Conservation (phyloP, 2,329 filamentous ascomycete species). For the Colletotrichum kahawae region DNA sequence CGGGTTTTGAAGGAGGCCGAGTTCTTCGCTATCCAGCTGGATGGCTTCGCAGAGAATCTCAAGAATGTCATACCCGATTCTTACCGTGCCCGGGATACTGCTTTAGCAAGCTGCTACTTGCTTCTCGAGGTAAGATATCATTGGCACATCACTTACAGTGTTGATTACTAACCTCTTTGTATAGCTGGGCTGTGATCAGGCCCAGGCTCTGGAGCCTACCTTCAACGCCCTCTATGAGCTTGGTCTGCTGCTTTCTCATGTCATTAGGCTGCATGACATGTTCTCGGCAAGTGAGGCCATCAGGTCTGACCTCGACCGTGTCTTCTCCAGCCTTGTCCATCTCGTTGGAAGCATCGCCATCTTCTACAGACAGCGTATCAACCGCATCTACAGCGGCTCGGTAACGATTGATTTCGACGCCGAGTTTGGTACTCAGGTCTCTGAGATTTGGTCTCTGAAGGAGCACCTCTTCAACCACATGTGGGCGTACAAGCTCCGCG, state of each 20-base stretch:
- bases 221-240: slow-evolving; percentile 45
- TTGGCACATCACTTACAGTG: fast-evolving
- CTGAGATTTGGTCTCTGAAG: slow-evolving; percentile 37
- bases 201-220: slow-evolving; percentile 40
- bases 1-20: slow-evolving; percentile 43
- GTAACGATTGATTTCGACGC: slow-evolving; percentile 40
- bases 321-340: slow-evolving; percentile 39
- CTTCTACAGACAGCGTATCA: slow-evolving; percentile 39
- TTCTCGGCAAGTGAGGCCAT: slow-evolving; percentile 35
- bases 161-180: neutral
- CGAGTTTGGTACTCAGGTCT: slow-evolving; percentile 38
- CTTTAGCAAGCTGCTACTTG: slow-evolving; percentile 41
- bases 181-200: slow-evolving; percentile 43
- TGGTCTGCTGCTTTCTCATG: slow-evolving; percentile 38
- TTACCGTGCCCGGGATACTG: slow-evolving; percentile 30
- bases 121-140: slow-evolving; percentile 39
- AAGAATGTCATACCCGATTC: slow-evolving; percentile 27
- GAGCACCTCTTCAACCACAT: slow-evolving; percentile 37
- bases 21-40: slow-evolving; percentile 45
- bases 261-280: slow-evolving; percentile 40
- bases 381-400: slow-evolving; percentile 28
- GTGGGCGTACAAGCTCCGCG: slow-evolving; percentile 38
- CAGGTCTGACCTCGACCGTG: slow-evolving; percentile 34
- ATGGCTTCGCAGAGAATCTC: slow-evolving; percentile 37
- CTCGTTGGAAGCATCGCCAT: slow-evolving; percentile 38